Evolutionary conservation across 345 rosid species (phyloP).

Genomic region (Psidium friedrichsthalianum): DNA sequence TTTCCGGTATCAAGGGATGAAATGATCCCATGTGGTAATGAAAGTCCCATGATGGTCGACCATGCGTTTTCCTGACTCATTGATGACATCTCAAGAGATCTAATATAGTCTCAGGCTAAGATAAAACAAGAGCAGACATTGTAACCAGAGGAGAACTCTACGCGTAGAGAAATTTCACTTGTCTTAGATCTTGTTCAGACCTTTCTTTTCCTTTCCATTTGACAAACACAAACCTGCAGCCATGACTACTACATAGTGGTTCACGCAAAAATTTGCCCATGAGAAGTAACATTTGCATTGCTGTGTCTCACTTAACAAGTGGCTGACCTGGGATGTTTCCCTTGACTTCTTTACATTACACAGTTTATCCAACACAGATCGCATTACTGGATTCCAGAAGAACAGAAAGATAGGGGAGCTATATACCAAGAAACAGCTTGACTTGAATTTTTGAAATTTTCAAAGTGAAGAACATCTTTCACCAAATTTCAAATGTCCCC

Average conservation of each 20-base stretch:
- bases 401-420: neutral
- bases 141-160: neutral
- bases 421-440: neutral
- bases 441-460: neutral
- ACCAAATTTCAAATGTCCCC: neutral
- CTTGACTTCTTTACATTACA: neutral
- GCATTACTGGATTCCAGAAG: neutral
- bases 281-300: neutral
- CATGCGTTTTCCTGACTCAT: neutral
- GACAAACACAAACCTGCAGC: neutral
- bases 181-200: neutral
- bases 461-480: neutral
- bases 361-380: neutral
- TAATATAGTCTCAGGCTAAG: neutral
- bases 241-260: neutral
- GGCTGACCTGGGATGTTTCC: neutral
- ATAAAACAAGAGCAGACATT: neutral
- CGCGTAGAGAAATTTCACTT: neutral
- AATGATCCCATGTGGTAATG: no score
- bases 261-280: neutral
- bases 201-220: neutral
- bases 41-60: neutral
- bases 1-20: neutral
- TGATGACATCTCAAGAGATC: neutral
- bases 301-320: neutral